Percentiles rank a stretch among this genome's conserved stretches.
These are phyloP conservation scores for Megacollybia marginata DNA, from an alignment of 768 basidiomycete genomes.

Conservation along the genomic window DNA sequence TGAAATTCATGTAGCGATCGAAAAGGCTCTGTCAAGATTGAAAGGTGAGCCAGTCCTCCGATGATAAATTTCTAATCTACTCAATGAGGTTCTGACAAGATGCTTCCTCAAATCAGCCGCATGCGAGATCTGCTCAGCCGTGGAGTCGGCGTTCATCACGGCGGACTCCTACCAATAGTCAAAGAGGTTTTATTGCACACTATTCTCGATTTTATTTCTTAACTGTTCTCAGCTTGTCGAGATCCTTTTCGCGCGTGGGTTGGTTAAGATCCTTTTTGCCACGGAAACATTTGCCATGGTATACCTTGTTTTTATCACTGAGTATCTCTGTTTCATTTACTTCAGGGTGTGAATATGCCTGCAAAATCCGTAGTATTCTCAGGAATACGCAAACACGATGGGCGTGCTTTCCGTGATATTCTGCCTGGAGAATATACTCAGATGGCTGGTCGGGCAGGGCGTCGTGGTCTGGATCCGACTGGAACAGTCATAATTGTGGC, in stretches of 20 bases:
- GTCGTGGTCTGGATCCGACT: slow-evolving; percentile 89
- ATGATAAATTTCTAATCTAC: slow-evolving; percentile 5
- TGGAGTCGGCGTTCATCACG: slow-evolving; percentile 97
- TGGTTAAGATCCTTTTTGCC: slow-evolving; percentile 95
- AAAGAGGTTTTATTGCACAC: slow-evolving; percentile 67
- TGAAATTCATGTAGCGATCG: slow-evolving; percentile 91
- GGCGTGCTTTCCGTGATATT: slow-evolving; percentile 84
- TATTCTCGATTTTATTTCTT: slow-evolving; percentile 4
- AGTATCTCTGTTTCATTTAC: slow-evolving; percentile 1
- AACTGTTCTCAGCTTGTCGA: slow-evolving; percentile 70
- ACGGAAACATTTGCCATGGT: slow-evolving; percentile 99
- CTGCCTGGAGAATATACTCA: slow-evolving; percentile 94
- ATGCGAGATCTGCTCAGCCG: slow-evolving; percentile 87
- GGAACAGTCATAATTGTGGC: slow-evolving; percentile 92
- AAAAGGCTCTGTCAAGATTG: slow-evolving; percentile 82
- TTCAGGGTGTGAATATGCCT: slow-evolving; percentile 98
- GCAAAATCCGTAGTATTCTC: slow-evolving; percentile 97
- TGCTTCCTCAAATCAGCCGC: slow-evolving; percentile 84
- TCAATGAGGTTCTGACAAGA: slow-evolving; percentile 74
- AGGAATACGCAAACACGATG: slow-evolving; percentile 91
- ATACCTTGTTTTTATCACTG: slow-evolving; percentile 12
- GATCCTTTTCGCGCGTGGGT: slow-evolving; percentile 88
- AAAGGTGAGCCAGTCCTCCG: slow-evolving; percentile 53
- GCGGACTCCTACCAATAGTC: slow-evolving; percentile 90
- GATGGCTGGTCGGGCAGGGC: slow-evolving; percentile 97